phyloP scores from a whole-genome alignment of 2,329 filamentous ascomycete species.

The Pleomassaria siparia region DNA sequence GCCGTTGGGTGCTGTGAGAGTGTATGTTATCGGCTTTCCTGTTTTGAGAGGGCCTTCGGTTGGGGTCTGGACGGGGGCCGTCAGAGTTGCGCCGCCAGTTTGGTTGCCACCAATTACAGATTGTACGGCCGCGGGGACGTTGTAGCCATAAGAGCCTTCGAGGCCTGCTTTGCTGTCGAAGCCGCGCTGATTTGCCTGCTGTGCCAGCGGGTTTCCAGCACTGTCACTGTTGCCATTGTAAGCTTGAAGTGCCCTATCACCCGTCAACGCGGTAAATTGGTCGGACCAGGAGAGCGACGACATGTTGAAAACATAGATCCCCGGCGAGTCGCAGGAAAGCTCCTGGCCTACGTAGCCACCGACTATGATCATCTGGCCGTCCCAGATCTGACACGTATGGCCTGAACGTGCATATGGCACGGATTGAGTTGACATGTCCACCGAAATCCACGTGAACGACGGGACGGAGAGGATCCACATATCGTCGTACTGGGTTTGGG shows the following conservation, averaged over 20 bases:
- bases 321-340: slow-evolving; percentile 65
- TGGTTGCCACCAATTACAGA: slow-evolving; percentile 67
- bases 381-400: slow-evolving; percentile 76
- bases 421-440: slow-evolving; percentile 53
- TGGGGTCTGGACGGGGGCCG: slow-evolving; percentile 62
- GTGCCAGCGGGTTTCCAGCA: slow-evolving; percentile 50
- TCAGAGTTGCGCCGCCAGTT: slow-evolving; percentile 69
- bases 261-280: slow-evolving; percentile 66
- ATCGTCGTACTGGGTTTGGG: slow-evolving; percentile 65
- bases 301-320: slow-evolving; percentile 77
- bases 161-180: slow-evolving; percentile 58
- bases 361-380: slow-evolving; percentile 77
- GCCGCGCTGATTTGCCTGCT: slow-evolving; percentile 54
- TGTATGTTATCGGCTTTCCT: slow-evolving; percentile 69
- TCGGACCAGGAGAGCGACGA: slow-evolving; percentile 69
- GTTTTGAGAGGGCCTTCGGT: slow-evolving; percentile 71
- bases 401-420: slow-evolving; percentile 65
- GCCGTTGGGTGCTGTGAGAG: slow-evolving; percentile 52
- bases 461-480: slow-evolving; percentile 81
- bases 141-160: slow-evolving; percentile 65
- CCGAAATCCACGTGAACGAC: slow-evolving; percentile 76
- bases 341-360: slow-evolving; percentile 68
- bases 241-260: slow-evolving; percentile 52
- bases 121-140: slow-evolving; percentile 66
- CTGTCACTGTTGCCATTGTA: slow-evolving; percentile 27